Conservation (phyloP, 2,329 filamentous ascomycete species). For the Sporothrix luriei region DNA sequence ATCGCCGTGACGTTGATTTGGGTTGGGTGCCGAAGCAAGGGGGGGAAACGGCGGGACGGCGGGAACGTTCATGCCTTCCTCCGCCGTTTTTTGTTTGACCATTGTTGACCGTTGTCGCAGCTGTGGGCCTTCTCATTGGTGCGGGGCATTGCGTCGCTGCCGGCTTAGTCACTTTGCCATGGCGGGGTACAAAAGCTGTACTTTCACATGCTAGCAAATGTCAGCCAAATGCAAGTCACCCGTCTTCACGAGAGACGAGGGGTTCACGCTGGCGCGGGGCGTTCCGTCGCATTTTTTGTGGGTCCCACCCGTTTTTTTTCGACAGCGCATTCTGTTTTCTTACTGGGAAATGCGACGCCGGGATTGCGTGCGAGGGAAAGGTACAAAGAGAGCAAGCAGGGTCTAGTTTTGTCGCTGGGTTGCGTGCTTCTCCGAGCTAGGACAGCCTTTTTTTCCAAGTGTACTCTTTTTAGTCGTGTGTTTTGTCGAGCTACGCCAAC, state of each 20-base stretch:
- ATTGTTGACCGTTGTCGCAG: constrained; percentile 13
- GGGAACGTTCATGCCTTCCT: too few relatives aligned
- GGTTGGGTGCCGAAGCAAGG: too few relatives aligned
- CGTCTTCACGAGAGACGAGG: neutral
- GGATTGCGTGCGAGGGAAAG: constrained; percentile 21
- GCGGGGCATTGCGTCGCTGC: constrained; percentile 17
- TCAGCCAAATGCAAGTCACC: neutral
- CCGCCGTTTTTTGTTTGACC: neutral
- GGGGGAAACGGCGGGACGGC: too few relatives aligned
- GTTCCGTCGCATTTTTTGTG: constrained; percentile 29
- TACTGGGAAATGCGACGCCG: constrained; percentile 21
- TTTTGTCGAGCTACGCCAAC: neutral
- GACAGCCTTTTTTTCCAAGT: neutral
- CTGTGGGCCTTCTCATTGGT: constrained; percentile 26
- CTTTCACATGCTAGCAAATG: neutral
- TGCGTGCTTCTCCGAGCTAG: neutral
- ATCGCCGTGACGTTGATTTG: too few relatives aligned
- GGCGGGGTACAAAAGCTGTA: constrained; percentile 14
- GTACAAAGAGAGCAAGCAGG: neutral
- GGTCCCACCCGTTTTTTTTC: neutral
- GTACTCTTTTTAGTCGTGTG: neutral
- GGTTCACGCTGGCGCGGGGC: constrained; percentile 9
- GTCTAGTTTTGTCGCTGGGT: neutral
- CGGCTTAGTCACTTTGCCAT: constrained; percentile 21
- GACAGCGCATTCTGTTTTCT: neutral